phyloP scores from a whole-genome alignment of 805 yeast genomes.

The Candida silvatica region DNA sequence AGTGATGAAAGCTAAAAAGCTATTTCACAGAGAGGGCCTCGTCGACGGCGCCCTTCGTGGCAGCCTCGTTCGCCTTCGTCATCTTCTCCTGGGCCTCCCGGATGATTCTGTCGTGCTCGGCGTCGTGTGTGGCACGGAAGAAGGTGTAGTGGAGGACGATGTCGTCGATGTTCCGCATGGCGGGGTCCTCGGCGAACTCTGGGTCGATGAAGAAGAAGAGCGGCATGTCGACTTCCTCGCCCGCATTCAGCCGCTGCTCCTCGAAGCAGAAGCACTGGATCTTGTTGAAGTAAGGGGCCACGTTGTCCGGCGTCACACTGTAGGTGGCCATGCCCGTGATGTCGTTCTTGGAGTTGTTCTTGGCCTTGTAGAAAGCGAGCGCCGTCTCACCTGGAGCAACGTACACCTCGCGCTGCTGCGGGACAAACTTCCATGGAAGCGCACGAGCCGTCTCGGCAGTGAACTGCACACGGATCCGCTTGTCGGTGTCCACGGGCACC shows the following conservation, averaged over 20 bases:
- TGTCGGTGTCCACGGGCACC: slow-evolving; percentile 78
- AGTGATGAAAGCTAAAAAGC: no score
- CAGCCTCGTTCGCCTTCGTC: slow-evolving; percentile 3
- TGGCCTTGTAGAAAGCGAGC: slow-evolving; percentile 88
- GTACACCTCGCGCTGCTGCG: slow-evolving; percentile 88
- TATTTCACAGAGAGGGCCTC: no score
- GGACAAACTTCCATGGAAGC: slow-evolving; percentile 91
- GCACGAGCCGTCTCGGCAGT: slow-evolving; percentile 88
- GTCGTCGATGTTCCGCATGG: slow-evolving; percentile 85
- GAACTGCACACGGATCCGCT: slow-evolving; percentile 74
- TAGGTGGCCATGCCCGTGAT: slow-evolving; percentile 98
- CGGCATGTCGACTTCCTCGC: slow-evolving; percentile 99
- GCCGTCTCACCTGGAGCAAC: slow-evolving; percentile 98
- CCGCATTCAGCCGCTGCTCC: slow-evolving; percentile 88
- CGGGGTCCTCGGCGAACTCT: slow-evolving; percentile 87
- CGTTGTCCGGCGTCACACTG: slow-evolving; percentile 92
- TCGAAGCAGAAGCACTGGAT: slow-evolving; percentile 98
- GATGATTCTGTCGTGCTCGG: slow-evolving; percentile 18
- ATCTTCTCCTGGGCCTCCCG: slow-evolving; percentile 12
- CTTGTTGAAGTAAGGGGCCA: slow-evolving; percentile 92
- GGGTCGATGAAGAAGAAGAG: slow-evolving; percentile 96
- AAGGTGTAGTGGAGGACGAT: slow-evolving; percentile 88
- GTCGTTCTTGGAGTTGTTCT: slow-evolving; percentile 76
- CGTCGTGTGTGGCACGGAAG: slow-evolving; percentile 49
- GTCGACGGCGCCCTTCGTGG: slow-evolving; percentile 14